A percentile compares a stretch with the other conserved stretches of the same genome.
phyloP scores from a whole-genome alignment of 1,284 basidiomycete species.

The Cutaneotrichosporon curvatum region DNA sequence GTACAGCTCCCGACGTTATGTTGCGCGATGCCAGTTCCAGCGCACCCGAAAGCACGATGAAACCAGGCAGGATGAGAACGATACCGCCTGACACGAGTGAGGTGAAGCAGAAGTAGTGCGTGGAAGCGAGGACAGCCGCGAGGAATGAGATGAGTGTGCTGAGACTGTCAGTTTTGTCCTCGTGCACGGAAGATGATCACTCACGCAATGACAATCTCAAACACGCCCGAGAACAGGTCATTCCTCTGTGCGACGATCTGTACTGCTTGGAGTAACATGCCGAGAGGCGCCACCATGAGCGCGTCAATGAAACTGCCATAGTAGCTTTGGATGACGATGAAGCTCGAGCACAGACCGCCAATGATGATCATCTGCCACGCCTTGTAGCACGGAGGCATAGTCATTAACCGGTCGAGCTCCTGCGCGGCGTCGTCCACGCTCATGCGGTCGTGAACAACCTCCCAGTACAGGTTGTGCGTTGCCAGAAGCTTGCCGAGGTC shows the following conservation, averaged over 20 bases:
- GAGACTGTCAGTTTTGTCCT: background rate
- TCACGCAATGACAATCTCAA: constrained; percentile 15
- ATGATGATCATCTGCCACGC: constrained; percentile 63
- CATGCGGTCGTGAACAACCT: constrained; percentile 78
- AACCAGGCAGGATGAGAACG: constrained; percentile 77
- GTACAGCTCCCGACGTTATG: constrained; percentile 73
- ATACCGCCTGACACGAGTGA: constrained; percentile 76
- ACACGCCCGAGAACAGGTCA: constrained; percentile 81
- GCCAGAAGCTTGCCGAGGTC: constrained; percentile 71
- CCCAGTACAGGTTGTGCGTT: constrained; percentile 74
- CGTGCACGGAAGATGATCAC: too few relatives aligned
- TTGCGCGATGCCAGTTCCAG: constrained; percentile 68
- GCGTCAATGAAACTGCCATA: constrained; percentile 62
- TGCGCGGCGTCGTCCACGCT: constrained; percentile 70
- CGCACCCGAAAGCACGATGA: constrained; percentile 70
- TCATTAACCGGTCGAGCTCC: constrained; percentile 71
- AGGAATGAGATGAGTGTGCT: constrained; percentile 62
- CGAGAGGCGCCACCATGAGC: constrained; percentile 67
- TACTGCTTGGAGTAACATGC: constrained; percentile 66
- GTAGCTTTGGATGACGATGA: constrained; percentile 56
- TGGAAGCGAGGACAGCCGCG: constrained; percentile 65
- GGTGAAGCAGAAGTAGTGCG: constrained; percentile 70
- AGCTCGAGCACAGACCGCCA: constrained; percentile 71
- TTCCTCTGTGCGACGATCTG: constrained; percentile 67
- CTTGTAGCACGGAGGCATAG: constrained; percentile 54